phyloP scores from a whole-genome alignment of 164 flowering plant genomes.

The Umbellularia californica region DNA sequence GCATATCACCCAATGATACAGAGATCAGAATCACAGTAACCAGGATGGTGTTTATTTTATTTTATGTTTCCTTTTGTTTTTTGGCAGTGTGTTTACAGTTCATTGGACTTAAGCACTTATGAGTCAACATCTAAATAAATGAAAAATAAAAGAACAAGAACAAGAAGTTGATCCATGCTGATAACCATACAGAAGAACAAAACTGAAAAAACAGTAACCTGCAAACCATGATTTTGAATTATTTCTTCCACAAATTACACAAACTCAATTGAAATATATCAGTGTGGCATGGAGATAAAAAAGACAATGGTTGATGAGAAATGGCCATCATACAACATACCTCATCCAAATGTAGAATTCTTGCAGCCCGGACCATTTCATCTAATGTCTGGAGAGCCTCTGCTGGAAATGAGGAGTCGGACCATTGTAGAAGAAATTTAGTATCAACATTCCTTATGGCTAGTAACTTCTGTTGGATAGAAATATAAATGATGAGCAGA shows the following conservation, averaged over 20 bases:
- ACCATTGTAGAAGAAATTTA: constrained; percentile 29
- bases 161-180: neutral
- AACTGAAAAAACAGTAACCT: neutral
- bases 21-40: neutral
- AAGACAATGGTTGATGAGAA: neutral
- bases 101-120: no score
- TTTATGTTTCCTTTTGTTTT: no score
- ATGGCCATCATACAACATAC: constrained; percentile 21
- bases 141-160: neutral
- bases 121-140: no score
- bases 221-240: neutral
- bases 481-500: neutral
- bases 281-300: neutral
- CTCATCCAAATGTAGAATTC: constrained; percentile 70
- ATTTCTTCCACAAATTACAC: neutral
- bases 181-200: no score
- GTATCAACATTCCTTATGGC: constrained; percentile 32
- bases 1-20: no score
- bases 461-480: constrained; percentile 45
- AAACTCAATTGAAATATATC: neutral
- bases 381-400: constrained; percentile 26
- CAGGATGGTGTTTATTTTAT: neutral
- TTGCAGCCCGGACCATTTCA: constrained; percentile 45
- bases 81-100: no score
- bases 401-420: constrained; percentile 20